Conservation (phyloP, 805 yeast species). For the Sugiyamaella lignohabitans region DNA sequence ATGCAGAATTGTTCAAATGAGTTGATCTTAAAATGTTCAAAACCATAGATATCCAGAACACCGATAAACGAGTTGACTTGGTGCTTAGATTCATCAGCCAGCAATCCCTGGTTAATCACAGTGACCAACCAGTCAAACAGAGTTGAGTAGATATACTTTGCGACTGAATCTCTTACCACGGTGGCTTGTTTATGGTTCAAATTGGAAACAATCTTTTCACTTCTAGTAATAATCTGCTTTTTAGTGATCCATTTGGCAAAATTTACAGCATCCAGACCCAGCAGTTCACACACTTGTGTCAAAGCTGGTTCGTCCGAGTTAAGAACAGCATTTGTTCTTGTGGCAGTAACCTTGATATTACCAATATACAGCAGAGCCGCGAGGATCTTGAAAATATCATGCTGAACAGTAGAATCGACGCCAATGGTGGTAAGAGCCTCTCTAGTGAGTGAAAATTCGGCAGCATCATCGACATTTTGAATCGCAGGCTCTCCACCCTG, state of each 20-base stretch:
- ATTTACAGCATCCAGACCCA: conserved; percentile 65
- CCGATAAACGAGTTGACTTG: conserved; percentile 76
- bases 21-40: conserved; percentile 90
- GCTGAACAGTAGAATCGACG: conserved; percentile 50
- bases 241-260: conserved; percentile 91
- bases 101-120: conserved; percentile 73
- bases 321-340: conserved; percentile 75
- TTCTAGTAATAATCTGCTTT: conserved; percentile 86
- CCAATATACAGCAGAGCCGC: conserved; percentile 92
- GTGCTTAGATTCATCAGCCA: conserved; percentile 60
- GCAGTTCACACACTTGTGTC: conserved; percentile 71
- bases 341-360: conserved; percentile 78
- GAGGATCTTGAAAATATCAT: conserved; percentile 64
- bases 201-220: conserved; percentile 83
- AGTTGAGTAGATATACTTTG: conserved; percentile 88
- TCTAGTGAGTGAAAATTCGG: conserved; percentile 68
- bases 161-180: conserved; percentile 95
- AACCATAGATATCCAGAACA: conserved; percentile 94
- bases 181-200: conserved; percentile 75
- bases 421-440: conserved; percentile 80
- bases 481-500: conserved; percentile 77
- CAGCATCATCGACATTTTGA: conserved; percentile 72
- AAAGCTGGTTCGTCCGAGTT: conserved; percentile 82
- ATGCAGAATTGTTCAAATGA: conserved; percentile 97
- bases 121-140: conserved; percentile 93